These are phyloP conservation scores for Microbotryum intermedium DNA, from an alignment of 1,284 basidiomycete genomes.

Conservation along the genomic window DNA sequence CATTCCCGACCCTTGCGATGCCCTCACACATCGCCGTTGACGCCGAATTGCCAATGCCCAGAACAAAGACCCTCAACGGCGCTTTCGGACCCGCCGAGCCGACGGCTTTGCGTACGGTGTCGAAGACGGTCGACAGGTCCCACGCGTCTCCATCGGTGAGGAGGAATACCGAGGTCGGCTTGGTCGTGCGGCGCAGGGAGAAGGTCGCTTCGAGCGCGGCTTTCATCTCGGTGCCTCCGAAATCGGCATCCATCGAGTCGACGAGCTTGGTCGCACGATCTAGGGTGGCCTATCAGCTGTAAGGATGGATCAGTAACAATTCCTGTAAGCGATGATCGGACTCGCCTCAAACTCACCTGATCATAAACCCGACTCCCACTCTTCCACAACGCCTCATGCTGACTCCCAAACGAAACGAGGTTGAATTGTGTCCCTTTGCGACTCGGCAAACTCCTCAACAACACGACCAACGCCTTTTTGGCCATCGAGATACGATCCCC, in stretches of 20 bases:
- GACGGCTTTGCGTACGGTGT: slow-evolving; percentile 9
- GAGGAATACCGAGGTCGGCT: slow-evolving; percentile 31
- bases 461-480: slow-evolving; percentile 14
- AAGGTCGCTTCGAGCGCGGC: slow-evolving; percentile 24
- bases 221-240: slow-evolving; percentile 32
- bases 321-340: too few species aligned
- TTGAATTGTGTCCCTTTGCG: slow-evolving; percentile 28
- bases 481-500: slow-evolving; percentile 18
- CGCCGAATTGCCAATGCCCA: slow-evolving; percentile 29
- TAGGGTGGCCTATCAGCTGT: slow-evolving; percentile 13
- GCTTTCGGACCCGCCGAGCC: not conserved
- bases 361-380: slow-evolving; percentile 9
- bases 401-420: slow-evolving; percentile 30
- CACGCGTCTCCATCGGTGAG: slow-evolving; percentile 35
- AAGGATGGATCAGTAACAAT: not conserved
- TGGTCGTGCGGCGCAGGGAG: slow-evolving; percentile 17
- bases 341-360: slow-evolving; percentile 7
- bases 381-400: slow-evolving; percentile 3
- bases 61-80: slow-evolving; percentile 28
- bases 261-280: slow-evolving; percentile 24
- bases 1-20: slow-evolving; percentile 15
- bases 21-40: slow-evolving; percentile 21
- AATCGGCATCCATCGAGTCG: slow-evolving; percentile 24
- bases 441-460: slow-evolving; percentile 30
- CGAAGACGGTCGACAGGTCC: slow-evolving; percentile 20